phyloP scores from a whole-genome alignment of 768 basidiomycete genomes.

The Termitomyces sp. region DNA sequence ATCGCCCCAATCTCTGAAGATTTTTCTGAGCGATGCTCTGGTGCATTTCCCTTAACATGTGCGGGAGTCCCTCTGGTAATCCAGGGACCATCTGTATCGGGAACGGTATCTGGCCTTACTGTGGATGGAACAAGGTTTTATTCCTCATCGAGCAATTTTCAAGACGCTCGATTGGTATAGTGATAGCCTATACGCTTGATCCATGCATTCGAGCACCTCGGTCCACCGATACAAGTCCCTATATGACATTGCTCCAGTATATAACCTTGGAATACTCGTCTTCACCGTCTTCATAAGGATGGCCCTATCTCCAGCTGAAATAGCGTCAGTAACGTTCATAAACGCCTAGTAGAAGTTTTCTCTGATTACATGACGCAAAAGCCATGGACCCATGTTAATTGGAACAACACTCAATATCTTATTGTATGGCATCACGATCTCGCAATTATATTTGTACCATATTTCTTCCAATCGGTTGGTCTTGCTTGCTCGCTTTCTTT shows the following conservation, averaged over 20 bases:
- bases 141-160: too few relatives aligned
- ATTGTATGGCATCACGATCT: slow-evolving; percentile 48
- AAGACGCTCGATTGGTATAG: background rate
- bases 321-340: slow-evolving; percentile 27
- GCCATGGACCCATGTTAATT: slow-evolving; percentile 49
- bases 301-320: slow-evolving; percentile 25
- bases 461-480: slow-evolving; percentile 33
- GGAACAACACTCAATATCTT: slow-evolving; percentile 44
- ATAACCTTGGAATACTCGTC: too few relatives aligned
- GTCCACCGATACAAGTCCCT: background rate
- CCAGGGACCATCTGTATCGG: background rate
- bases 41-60: background rate
- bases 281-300: background rate
- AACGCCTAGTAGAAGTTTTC: background rate
- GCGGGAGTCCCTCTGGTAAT: background rate
- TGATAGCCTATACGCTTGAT: background rate
- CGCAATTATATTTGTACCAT: slow-evolving; percentile 43
- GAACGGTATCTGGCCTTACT: too few relatives aligned
- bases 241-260: background rate
- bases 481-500: background rate
- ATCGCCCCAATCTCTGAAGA: background rate
- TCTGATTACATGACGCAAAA: slow-evolving; percentile 14
- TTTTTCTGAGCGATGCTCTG: background rate
- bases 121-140: background rate
- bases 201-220: background rate